These are phyloP conservation scores for Cyclotella atomus DNA, from an alignment of 108 stramenopile species.

Conservation along the genomic window DNA sequence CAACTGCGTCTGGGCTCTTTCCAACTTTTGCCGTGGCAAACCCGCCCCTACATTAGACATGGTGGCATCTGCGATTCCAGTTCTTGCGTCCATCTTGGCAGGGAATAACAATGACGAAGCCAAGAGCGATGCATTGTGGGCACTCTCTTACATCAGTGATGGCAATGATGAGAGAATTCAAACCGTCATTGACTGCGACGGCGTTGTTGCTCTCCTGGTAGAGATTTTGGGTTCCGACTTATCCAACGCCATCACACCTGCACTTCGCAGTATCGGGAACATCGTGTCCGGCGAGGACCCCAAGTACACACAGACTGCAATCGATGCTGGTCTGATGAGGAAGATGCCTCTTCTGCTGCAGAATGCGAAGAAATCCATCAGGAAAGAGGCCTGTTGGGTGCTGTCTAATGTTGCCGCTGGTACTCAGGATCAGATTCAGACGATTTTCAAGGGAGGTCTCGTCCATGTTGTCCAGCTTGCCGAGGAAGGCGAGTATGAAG, in stretches of 20 bases:
- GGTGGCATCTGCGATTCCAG: constrained; percentile 63
- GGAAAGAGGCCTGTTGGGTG: constrained; percentile 93
- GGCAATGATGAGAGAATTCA: constrained; percentile 85
- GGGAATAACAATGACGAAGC: constrained; percentile 38
- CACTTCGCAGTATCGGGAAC: constrained; percentile 92
- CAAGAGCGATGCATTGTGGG: constrained; percentile 87
- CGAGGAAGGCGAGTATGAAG: constrained; percentile 77
- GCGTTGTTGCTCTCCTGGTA: constrained; percentile 53
- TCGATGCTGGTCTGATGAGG: constrained; percentile 72
- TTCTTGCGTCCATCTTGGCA: constrained; percentile 49
- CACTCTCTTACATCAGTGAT: constrained; percentile 89
- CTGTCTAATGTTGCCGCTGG: constrained; percentile 95
- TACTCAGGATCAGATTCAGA: constrained; percentile 70
- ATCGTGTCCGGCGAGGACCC: constrained; percentile 91
- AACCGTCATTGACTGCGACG: constrained; percentile 56
- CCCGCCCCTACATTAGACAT: constrained; percentile 65
- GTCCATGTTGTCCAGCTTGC: constrained; percentile 56
- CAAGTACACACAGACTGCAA: constrained; percentile 83
- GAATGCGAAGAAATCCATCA: constrained; percentile 56
- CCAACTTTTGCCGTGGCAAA: constrained; percentile 95
- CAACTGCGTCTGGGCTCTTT: constrained; percentile 91
- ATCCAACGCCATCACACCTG: constrained; percentile 64
- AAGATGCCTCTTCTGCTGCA: constrained; percentile 30
- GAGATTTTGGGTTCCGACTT: constrained; percentile 48
- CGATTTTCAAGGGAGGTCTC: constrained; percentile 58